phyloP scores from a whole-genome alignment of 495 filamentous ascomycete species.

The Oleoguttula mirabilis region DNA sequence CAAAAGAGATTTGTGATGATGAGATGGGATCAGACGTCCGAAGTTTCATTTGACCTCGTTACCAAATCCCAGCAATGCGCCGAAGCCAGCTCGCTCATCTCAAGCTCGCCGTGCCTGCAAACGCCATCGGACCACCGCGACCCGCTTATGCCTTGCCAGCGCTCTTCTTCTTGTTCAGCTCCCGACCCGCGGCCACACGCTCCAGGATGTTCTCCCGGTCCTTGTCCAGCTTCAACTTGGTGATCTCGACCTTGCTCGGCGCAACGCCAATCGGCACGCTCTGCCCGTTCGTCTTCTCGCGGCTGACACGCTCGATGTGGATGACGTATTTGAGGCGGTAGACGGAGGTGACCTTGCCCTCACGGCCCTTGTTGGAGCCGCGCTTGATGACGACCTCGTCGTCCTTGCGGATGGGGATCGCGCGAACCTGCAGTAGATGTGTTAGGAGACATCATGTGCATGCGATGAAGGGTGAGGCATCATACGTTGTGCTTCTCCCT shows the following conservation, averaged over 20 bases:
- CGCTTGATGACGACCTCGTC: constrained; percentile 87
- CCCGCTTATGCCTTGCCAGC: constrained; percentile 15
- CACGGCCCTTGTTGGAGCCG: constrained; percentile 83
- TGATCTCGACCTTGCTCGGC: constrained; percentile 89
- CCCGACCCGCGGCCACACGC: constrained; percentile 65
- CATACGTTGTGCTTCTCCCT: constrained; percentile 88
- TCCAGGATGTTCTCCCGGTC: constrained; percentile 91
- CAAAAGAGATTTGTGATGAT: neutral
- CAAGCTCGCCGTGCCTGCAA: neutral
- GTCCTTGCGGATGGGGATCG: constrained; percentile 95
- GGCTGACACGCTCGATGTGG: constrained; percentile 81
- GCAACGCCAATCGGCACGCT: constrained; percentile 77
- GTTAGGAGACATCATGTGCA: constrained; percentile 16
- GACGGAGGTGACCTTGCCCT: constrained; percentile 87
- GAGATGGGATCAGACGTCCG: neutral
- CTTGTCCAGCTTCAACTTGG: constrained; percentile 96
- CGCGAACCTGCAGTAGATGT: constrained; percentile 56
- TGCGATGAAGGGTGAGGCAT: neutral
- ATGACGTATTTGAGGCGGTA: constrained; percentile 91
- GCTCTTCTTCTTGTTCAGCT: constrained; percentile 40
- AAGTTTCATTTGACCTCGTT: neutral
- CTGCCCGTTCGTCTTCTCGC: constrained; percentile 91
- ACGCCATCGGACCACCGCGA: neutral
- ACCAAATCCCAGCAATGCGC: neutral
- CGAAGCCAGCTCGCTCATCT: neutral